Conservation (phyloP, 202 grass and related monocot species). For the Panicum hallii region DNA sequence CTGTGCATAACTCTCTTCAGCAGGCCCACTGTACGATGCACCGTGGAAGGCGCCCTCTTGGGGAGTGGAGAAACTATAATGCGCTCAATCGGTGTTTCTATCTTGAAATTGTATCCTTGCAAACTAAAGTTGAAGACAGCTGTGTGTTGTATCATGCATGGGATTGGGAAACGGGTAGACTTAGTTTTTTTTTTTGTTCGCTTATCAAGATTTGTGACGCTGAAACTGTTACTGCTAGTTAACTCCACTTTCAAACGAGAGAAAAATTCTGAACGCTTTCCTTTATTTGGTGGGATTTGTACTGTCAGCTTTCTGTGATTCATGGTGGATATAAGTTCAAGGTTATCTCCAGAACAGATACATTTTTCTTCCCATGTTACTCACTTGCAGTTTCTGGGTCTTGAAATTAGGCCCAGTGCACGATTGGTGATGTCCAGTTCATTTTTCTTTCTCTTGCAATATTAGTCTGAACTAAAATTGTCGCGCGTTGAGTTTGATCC, state of each 20-base stretch:
- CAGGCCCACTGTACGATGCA: neutral
- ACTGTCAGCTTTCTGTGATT: neutral
- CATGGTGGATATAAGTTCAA: neutral
- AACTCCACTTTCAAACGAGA: neutral
- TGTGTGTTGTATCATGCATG: slow-evolving; percentile 9
- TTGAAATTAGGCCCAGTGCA: too few relatives aligned
- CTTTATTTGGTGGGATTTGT: neutral
- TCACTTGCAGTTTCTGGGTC: too few relatives aligned
- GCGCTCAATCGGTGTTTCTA: neutral
- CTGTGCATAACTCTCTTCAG: neutral
- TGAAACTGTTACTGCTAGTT: neutral
- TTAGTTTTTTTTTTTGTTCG: neutral
- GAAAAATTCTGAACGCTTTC: neutral
- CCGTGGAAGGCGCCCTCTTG: neutral
- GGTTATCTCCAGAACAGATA: neutral
- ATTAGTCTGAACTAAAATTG: neutral
- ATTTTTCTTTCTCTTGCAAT: too few relatives aligned
- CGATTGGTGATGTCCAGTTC: too few relatives aligned
- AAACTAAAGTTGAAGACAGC: neutral
- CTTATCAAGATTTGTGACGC: neutral
- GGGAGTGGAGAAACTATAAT: neutral
- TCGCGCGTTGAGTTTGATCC: neutral
- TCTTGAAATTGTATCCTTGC: neutral
- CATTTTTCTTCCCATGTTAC: too few relatives aligned
- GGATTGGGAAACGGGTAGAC: neutral